Conservation (phyloP, 2,329 filamentous ascomycete species). For the Apiospora hydei region DNA sequence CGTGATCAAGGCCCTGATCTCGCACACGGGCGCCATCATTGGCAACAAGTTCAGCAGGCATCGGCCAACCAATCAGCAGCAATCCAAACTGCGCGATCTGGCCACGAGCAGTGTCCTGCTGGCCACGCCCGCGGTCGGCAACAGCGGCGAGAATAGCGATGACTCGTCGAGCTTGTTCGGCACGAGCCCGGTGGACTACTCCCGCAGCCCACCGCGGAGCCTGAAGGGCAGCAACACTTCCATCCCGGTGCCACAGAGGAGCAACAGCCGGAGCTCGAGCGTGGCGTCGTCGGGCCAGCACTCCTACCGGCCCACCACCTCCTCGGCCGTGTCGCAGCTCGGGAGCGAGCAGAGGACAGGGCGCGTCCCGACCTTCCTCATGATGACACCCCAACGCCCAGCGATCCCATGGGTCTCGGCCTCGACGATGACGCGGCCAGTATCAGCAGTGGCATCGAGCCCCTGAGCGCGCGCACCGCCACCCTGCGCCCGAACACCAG, state of each 20-base stretch:
- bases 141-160: constrained; percentile 58
- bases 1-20: constrained; percentile 91
- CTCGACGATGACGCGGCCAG: constrained; percentile 26
- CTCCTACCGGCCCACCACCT: constrained; percentile 46
- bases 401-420: constrained; percentile 33
- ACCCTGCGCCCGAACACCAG: constrained; percentile 33
- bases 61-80: constrained; percentile 80
- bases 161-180: constrained; percentile 64
- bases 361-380: constrained; percentile 50
- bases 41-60: constrained; percentile 96
- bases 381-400: constrained; percentile 58
- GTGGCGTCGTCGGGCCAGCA: constrained; percentile 54
- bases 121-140: constrained; percentile 51
- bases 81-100: constrained; percentile 80
- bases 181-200: constrained; percentile 63
- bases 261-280: constrained; percentile 61
- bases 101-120: constrained; percentile 78
- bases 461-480: constrained; percentile 30
- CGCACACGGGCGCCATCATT: constrained; percentile 93
- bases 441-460: constrained; percentile 26
- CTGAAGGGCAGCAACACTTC: constrained; percentile 58
- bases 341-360: constrained; percentile 39
- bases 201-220: constrained; percentile 64
- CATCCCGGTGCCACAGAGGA: constrained; percentile 51
- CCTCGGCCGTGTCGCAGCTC: constrained; percentile 29